Percentiles rank a stretch among this genome's conserved stretches.
These are phyloP conservation scores for Talaromyces funiculosus DNA, from an alignment of 2,329 filamentous ascomycete genomes.

Conservation along the genomic window DNA sequence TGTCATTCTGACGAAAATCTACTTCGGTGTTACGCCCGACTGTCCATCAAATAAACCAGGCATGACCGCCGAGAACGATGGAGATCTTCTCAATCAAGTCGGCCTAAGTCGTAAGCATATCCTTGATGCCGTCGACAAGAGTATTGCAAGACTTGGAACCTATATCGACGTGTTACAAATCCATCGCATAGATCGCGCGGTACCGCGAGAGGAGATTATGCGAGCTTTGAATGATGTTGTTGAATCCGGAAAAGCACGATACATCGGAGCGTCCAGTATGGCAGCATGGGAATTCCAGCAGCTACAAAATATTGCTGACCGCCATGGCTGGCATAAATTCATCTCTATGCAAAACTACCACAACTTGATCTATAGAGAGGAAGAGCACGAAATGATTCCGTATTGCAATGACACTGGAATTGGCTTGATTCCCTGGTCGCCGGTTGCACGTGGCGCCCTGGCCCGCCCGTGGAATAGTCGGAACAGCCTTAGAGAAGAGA, in stretches of 20 bases:
- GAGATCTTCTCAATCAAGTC: neutral
- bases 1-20: conserved; percentile 17
- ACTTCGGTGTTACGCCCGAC: neutral
- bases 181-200: neutral
- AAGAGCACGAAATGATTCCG: neutral
- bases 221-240: neutral
- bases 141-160: neutral
- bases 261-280: neutral
- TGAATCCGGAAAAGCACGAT: neutral
- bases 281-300: neutral
- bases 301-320: neutral
- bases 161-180: neutral
- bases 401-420: neutral
- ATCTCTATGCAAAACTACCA: neutral
- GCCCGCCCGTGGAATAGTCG: neutral
- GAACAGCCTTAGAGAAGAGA: neutral
- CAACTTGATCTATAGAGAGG: neutral
- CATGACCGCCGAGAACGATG: neutral
- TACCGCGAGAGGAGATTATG: neutral
- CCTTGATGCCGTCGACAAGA: neutral
- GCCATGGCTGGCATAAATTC: neutral
- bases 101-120: neutral
- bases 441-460: conserved; percentile 27
- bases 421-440: neutral
- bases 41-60: neutral